Evolutionary conservation across 108 stramenopile genomes (phyloP), one percentile per base, ranked within the genome.

Genomic region (Nitzschia sp.): DNA sequence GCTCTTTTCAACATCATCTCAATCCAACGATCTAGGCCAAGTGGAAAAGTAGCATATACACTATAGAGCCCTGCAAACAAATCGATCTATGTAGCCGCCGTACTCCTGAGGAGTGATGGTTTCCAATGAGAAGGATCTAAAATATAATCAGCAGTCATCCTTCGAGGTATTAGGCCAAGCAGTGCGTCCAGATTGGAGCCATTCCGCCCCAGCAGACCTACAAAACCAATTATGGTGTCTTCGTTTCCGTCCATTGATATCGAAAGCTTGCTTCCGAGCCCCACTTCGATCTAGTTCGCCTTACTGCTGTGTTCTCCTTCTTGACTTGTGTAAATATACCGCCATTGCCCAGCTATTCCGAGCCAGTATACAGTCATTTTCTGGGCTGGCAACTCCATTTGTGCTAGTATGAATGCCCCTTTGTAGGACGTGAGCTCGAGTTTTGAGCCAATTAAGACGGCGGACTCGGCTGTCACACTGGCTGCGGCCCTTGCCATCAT

Each of bases 291-390:
- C 26, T 64, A 38, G 35, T 66, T 41, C 53, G 19, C 38, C 26
- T 54, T 50, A 9, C 32, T 50, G 22, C 11, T 3, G 26, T 26
- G 21, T 8, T 16, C 3, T 41, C 29, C n/a, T 15, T 61, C 11
- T 46, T 68, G 35, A 19, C 56, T 45, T 4, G 73, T 57, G 33
- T 58, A 71, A 9, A 83, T 11, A 55, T 81, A 81, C 17, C 55
- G 58, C 85, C 79, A 87, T 48, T 79, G 45, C 50, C 78, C 74
- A 44, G 77, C 74, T n/a, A 72, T 68, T 5, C 92, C 92, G 1
- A 93, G 45, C 92, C 92, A 93, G 64, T 80, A 83, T 57, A 63
- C 80, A 25, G 87, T 79, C 23, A 50, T 19, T 26, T 76, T 60
- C 2, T 68, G 67, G 9, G 71, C 59, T 6, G 88, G 85, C 0